Evolutionary conservation across 495 filamentous ascomycete genomes (phyloP), one percentile per base, ranked within the genome.

Genomic region (Penicillium taxi): DNA sequence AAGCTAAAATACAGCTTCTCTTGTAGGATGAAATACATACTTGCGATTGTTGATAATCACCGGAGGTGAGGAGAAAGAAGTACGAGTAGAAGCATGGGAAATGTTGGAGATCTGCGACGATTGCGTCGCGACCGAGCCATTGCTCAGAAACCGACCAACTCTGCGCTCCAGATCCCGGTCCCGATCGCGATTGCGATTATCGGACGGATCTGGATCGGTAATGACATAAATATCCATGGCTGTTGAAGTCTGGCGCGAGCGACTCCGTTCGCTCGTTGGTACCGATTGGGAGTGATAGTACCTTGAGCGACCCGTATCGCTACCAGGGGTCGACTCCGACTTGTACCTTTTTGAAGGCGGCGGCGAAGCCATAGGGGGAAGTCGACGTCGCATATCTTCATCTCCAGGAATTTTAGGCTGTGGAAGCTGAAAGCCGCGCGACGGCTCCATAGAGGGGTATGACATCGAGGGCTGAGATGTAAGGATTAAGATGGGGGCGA

Each of bases 181-280:
- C 1, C 32, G 32, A 13, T 35, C 25, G 11, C 47, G 45, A n/a
- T n/a, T n/a, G n/a, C n/a, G n/a, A n/a, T n/a, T n/a, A 15, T 56
- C 50, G 7, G 46, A 24, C 4, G 54, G 53, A 39, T 63, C 57
- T 46, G 59, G 47, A 30, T 66, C 61, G 14, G 61, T 61, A 37
- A 68, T 56, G 28, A 42, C 44, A 30, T 66, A 57, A 35, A 68
- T 58, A 17, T 66, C 63, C 64, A 68, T 68, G 3, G 63, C 62
- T 6, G 63, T 59, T 5, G 64, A 68, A 6, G 61, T 60, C 33
- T 66, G 58, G 30, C 64, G 53, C 9, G 61, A 59, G 2, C 54
- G 52, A 15, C 38, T 47, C 16, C 49, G 44, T 5, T 66, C 59
- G 32, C 53, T 58, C 17, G 52, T 30, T 2, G 48, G 41, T 5